Base-by-base conservation (phyloP, 768 basidiomycete species). In the Lactarius akahatsu region DNA sequence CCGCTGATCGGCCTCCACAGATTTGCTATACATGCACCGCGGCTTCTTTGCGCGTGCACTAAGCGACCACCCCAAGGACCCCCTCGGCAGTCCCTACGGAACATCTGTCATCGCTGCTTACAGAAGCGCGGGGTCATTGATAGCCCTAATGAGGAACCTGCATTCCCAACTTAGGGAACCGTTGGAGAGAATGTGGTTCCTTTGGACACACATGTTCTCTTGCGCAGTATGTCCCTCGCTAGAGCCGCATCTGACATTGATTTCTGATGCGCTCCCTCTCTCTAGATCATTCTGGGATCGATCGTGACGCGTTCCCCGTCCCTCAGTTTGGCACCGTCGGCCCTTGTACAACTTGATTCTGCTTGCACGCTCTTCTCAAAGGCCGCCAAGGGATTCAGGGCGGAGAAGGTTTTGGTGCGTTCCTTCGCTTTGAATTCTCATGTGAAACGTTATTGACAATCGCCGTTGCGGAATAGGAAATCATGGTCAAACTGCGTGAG, bases 261-360 rank as follows among this genome's bases (percentile, higher is more conserved):
- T 20, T 34, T 40, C 28, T 64, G 15, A 61, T 38, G 15, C 2
- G 28, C n/a, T 59, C 71, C 30, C 62, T 32, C 15, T 43, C 36
- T 65, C 13, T 52, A 86, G 87, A 90, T 91, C 68, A 80, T 91
- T 59, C 76, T 91, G 57, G 89, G 89, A 41, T 88, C 88, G 26
- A 88, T 91, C 41, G 89, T 90, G 13, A 91, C 89, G 20, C 81
- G 88, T 59, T 90, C 89, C 75, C 89, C 89, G 13, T 90, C 89
- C 20, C 89, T 90, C 85, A 89, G 88, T 70, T 76, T 91, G 67
- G 89, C 89, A 26, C 86, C 88, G 20, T 90, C 89, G 28, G 89
- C 89, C 4, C 81, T 91, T 10, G 81, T 84, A 9, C 89, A 91
- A 71, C 77, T 91, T 34, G 87, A 90, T 72, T 89, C 89, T 0